Base-by-base conservation (phyloP, 208 protist species). In the Balamuthia mandrillaris region DNA sequence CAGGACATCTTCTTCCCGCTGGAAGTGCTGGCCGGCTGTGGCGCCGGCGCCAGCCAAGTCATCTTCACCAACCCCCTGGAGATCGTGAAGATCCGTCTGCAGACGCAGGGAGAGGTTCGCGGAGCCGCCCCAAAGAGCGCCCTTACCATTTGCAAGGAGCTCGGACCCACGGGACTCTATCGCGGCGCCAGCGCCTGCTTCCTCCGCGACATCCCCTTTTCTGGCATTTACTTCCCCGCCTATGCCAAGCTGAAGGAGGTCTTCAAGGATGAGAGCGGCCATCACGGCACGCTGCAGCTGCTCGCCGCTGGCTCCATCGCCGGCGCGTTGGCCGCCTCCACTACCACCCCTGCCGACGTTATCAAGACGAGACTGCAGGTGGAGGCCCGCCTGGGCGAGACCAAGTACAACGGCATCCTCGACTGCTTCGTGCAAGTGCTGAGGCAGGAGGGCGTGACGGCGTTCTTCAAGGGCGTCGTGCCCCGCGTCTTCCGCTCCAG, bases 341-440 rank as follows among this genome's bases (percentile, higher is more conserved):
- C 85, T 6, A 56, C 45, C 14, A 94, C 91, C 6, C 91, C 91
- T 9, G 86, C 87, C 0, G 91, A 94, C 86, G 91, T 94, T 0
- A 90, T 94, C 61, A 94, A 94, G 66, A 94, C 91, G 12, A 33
- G 91, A 33, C 44, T 94, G 21, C 91, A 94, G 81, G 90, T 92
- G 21, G 88, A 91, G 66, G 91, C 90, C 12, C 75, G 91, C 16
- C 60, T 35, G n/a, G 91, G 91, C 24, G 88, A 93, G 42, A 51
- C 63, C 56, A 86, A 41, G 4, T 93, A 94, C 81, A 74, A 42
- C 44, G 91, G 91, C 66, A 92, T 94, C 61, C 21, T 78, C 29
- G 90, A 93, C 68, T 92, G 88, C 63, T 39, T 49, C 41, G 41
- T 54, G 18, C 81, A 91, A 44, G 85, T 93, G 10, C 33, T 78